These are phyloP conservation scores for Parastagonospora avenae DNA, from an alignment of 2,329 filamentous ascomycete species.

Conservation along the genomic window DNA sequence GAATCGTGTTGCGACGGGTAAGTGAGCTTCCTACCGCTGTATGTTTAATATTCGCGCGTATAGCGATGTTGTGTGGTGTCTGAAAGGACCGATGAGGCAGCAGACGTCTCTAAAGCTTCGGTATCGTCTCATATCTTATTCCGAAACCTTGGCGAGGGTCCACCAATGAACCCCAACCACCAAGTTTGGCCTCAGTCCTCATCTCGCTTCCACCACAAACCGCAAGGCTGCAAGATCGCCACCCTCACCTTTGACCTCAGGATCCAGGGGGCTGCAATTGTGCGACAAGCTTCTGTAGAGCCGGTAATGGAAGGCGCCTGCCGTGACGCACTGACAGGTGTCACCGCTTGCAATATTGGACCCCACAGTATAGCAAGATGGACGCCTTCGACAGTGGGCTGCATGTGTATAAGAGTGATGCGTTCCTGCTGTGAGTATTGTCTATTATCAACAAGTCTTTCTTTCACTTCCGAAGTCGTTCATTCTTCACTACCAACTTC, in stretches of 20 bases:
- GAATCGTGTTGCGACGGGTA: neutral
- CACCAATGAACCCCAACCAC: conserved; percentile 24
- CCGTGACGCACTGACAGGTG: conserved; percentile 16
- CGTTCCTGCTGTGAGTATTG: conserved; percentile 14
- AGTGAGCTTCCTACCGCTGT: neutral
- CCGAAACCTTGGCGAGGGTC: conserved; percentile 16
- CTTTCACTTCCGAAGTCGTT: conserved; percentile 27
- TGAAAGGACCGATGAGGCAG: conserved; percentile 25
- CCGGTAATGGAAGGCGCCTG: conserved; percentile 13
- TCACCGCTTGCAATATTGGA: too few species aligned
- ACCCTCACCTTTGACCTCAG: conserved; percentile 5
- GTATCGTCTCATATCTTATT: conserved; percentile 23
- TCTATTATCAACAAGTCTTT: conserved; percentile 31
- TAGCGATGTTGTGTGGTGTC: neutral
- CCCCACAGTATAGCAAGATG: too few species aligned
- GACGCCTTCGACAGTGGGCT: too few species aligned
- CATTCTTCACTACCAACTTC: conserved; percentile 29
- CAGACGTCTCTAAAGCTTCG: conserved; percentile 37
- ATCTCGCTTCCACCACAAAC: conserved; percentile 2
- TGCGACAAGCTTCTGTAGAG: conserved; percentile 22
- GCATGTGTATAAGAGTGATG: conserved; percentile 41
- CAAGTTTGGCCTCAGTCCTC: neutral
- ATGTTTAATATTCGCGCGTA: conserved; percentile 2
- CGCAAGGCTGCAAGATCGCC: conserved; percentile 15
- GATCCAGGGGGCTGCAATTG: conserved; percentile 29